Conservation (phyloP, 2,329 filamentous ascomycete genomes). For the Verticillium alfalfae region DNA sequence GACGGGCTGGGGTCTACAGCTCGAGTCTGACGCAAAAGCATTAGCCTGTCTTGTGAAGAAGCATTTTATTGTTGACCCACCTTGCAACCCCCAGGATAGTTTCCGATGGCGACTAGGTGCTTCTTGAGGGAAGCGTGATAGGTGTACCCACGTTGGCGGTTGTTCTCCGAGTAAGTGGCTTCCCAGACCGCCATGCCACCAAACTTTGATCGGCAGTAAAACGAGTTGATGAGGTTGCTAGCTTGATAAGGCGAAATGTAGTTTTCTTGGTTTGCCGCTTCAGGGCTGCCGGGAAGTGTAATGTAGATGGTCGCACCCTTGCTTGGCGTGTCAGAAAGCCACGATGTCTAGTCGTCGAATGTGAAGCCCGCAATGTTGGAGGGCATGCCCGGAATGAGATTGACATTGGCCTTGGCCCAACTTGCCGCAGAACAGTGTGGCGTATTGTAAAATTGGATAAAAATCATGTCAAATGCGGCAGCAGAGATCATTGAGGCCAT, state of each 20-base stretch:
- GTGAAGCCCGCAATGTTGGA: constrained; percentile 18
- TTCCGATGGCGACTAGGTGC: not conserved
- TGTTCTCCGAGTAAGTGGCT: constrained; percentile 14
- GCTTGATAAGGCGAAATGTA: constrained; percentile 17
- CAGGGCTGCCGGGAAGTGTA: constrained; percentile 19
- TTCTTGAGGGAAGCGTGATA: constrained; percentile 1
- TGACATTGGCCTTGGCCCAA: constrained; percentile 15
- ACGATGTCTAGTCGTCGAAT: constrained; percentile 20
- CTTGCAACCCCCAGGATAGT: not conserved
- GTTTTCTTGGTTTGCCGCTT: constrained; percentile 13
- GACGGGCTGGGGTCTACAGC: not conserved
- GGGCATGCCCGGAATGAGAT: constrained; percentile 16
- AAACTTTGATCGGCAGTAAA: constrained; percentile 17
- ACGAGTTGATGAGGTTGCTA: constrained; percentile 16
- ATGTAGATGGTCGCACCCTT: constrained; percentile 20
- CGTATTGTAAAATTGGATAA: constrained; percentile 45
- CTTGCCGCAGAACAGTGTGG: constrained; percentile 26
- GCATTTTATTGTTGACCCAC: not conserved
- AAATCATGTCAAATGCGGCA: constrained; percentile 33
- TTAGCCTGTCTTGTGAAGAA: not conserved
- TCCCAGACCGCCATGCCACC: constrained; percentile 25
- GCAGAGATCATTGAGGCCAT: constrained; percentile 35
- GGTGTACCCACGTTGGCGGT: constrained; percentile 1
- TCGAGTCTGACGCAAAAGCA: not conserved
- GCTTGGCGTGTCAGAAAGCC: constrained; percentile 17